Conservation (phyloP, 2,329 filamentous ascomycete species). For the Lasiodiplodia gonubiensis region DNA sequence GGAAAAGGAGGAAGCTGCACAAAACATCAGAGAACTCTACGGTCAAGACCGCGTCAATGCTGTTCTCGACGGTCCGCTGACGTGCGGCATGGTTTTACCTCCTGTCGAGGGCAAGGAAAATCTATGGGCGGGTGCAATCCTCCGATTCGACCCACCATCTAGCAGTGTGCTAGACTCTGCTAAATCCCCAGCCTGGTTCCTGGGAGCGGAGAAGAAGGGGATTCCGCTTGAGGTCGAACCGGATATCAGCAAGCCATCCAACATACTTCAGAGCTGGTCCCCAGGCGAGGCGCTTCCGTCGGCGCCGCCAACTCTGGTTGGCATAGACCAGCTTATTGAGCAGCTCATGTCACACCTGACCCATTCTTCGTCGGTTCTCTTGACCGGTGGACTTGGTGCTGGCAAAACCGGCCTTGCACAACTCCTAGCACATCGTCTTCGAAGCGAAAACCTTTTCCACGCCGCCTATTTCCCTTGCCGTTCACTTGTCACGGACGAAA, state of each 20-base stretch:
- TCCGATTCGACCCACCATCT: slow-evolving; percentile 73
- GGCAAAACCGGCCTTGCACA: slow-evolving; percentile 86
- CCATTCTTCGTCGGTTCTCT: slow-evolving; percentile 84
- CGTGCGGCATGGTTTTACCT: slow-evolving; percentile 82
- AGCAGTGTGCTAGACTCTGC: slow-evolving; percentile 45
- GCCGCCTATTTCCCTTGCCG: slow-evolving; percentile 86
- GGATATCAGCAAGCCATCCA: slow-evolving; percentile 60
- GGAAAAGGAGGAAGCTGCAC: slow-evolving; percentile 77
- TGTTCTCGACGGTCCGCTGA: slow-evolving; percentile 81
- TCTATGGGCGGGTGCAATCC: slow-evolving; percentile 80
- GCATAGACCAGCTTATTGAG: slow-evolving; percentile 77
- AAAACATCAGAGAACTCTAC: slow-evolving; percentile 75
- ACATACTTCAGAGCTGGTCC: slow-evolving; percentile 52
- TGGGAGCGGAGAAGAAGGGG: slow-evolving; percentile 73
- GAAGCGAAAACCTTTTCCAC: slow-evolving; percentile 76
- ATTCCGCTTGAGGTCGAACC: slow-evolving; percentile 76
- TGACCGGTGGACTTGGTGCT: slow-evolving; percentile 87
- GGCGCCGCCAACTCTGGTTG: slow-evolving; percentile 70
- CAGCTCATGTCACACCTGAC: slow-evolving; percentile 77
- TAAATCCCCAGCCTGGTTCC: slow-evolving; percentile 70
- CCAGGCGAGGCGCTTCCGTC: slow-evolving; percentile 61
- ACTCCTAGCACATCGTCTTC: slow-evolving; percentile 74
- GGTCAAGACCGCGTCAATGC: slow-evolving; percentile 60
- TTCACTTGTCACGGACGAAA: slow-evolving; percentile 89
- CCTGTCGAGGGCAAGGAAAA: slow-evolving; percentile 60